These are phyloP conservation scores for Dictyostelium purpureum DNA, from an alignment of 78 protist species.

Conservation along the genomic window DNA sequence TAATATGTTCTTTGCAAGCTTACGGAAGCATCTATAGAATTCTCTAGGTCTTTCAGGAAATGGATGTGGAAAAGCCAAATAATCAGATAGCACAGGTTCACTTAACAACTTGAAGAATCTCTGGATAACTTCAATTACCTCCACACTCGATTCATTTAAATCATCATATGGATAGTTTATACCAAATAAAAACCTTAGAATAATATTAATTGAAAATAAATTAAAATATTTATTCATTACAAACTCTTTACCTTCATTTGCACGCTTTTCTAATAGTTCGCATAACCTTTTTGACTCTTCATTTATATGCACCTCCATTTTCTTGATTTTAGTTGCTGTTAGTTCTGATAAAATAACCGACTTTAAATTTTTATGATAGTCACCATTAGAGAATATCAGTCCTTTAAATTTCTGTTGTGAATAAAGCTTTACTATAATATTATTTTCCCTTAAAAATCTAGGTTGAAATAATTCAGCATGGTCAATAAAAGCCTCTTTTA, in stretches of 20 bases:
- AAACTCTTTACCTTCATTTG: not conserved
- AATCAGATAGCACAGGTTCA: not conserved
- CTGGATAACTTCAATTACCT: not conserved
- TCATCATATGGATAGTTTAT: not conserved
- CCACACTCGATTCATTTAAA: not conserved
- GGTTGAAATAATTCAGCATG: not conserved
- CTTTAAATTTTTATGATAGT: conserved; percentile 19
- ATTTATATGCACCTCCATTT: not conserved
- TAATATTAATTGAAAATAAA: not conserved
- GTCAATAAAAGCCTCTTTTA: conserved; percentile 20
- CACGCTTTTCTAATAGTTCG: not conserved
- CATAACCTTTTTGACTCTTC: not conserved
- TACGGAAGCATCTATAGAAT: not conserved
- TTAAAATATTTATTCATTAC: not conserved
- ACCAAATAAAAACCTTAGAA: conserved; percentile 3
- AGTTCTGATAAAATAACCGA: not conserved
- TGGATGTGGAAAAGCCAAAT: not conserved
- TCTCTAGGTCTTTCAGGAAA: conserved; percentile 1
- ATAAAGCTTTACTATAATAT: not conserved
- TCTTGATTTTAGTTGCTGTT: not conserved
- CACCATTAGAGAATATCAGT: conserved; percentile 34
- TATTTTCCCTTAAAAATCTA: not conserved
- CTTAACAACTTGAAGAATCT: not conserved
- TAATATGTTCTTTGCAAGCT: not conserved
- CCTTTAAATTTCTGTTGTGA: no score